Percentiles rank a stretch among this genome's conserved stretches.
Conservation (phyloP, 2,329 filamentous ascomycete genomes). For the Fusarium heterosporum region DNA sequence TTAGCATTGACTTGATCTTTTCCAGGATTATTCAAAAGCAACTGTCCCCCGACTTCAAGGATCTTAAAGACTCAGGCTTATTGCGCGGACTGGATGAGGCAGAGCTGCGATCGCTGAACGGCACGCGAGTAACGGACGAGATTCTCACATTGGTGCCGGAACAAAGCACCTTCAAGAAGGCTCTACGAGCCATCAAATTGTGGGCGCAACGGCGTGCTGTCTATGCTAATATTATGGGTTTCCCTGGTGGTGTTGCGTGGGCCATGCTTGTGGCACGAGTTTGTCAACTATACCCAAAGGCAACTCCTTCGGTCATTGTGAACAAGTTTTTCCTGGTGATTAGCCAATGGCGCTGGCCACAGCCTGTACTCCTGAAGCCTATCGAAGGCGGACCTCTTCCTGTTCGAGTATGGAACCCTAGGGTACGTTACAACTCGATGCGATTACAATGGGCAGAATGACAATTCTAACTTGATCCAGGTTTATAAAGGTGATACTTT, state of each 20-base stretch:
- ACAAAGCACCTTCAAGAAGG: slow-evolving; percentile 87
- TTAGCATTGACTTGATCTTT: slow-evolving; percentile 96
- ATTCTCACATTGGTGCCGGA: slow-evolving; percentile 91
- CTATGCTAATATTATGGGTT: slow-evolving; percentile 96
- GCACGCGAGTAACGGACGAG: slow-evolving; percentile 93
- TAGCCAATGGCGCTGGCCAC: slow-evolving; percentile 91
- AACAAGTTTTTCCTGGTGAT: slow-evolving; percentile 96
- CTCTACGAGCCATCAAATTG: slow-evolving; percentile 91
- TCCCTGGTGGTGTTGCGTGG: slow-evolving; percentile 96
- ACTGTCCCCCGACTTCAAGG: slow-evolving; percentile 73
- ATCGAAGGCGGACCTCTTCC: slow-evolving; percentile 86
- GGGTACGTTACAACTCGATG: slow-evolving; percentile 61
- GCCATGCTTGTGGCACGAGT: slow-evolving; percentile 97
- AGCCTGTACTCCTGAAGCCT: slow-evolving; percentile 89
- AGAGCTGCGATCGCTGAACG: slow-evolving; percentile 90
- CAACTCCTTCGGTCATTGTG: slow-evolving; percentile 87
- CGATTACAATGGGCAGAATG: not conserved
- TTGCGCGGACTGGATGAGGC: slow-evolving; percentile 87
- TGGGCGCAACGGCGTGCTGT: slow-evolving; percentile 95
- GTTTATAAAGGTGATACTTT: slow-evolving; percentile 84
- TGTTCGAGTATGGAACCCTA: slow-evolving; percentile 94
- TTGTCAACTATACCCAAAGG: slow-evolving; percentile 95
- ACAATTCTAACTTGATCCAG: slow-evolving; percentile 49
- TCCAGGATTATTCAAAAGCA: slow-evolving; percentile 78
- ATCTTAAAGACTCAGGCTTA: slow-evolving; percentile 84